Conservation (phyloP, 768 basidiomycete species). For the Galerina sulciceps region DNA sequence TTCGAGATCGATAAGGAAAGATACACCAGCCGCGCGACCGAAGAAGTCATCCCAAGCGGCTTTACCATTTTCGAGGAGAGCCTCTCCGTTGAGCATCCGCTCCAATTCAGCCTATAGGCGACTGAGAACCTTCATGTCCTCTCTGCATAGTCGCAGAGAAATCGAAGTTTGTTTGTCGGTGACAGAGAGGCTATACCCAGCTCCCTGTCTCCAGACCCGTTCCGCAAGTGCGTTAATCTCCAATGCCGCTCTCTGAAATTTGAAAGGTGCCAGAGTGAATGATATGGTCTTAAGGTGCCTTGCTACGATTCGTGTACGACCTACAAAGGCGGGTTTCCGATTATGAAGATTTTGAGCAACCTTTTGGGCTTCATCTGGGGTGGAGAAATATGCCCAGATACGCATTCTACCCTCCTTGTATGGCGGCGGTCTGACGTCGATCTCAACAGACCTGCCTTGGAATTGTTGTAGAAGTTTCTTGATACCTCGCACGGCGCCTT, state of each 20-base stretch:
- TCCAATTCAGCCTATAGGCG: constrained; percentile 65
- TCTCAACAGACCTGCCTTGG: constrained; percentile 32
- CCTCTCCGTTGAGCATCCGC: constrained; percentile 63
- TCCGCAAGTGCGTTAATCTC: constrained; percentile 53
- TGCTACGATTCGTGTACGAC: constrained; percentile 50
- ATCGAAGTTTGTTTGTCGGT: constrained; percentile 27
- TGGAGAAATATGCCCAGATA: constrained; percentile 60
- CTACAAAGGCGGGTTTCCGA: constrained; percentile 48
- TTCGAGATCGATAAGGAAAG: constrained; percentile 52
- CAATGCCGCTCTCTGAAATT: constrained; percentile 41
- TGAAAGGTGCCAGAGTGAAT: constrained; percentile 41
- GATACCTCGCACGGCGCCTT: constrained; percentile 40
- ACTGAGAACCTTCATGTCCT: constrained; percentile 53
- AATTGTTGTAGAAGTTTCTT: constrained; percentile 41
- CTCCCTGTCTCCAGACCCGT: constrained; percentile 33
- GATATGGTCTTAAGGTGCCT: constrained; percentile 57
- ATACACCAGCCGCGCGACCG: constrained; percentile 37
- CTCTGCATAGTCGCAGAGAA: constrained; percentile 52
- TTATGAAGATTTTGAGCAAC: constrained; percentile 53
- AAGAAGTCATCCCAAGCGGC: constrained; percentile 74
- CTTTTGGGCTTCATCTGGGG: constrained; percentile 52
- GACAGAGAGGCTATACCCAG: constrained; percentile 29
- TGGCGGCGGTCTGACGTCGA: constrained; percentile 56
- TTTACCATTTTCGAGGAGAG: constrained; percentile 52
- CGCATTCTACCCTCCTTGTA: constrained; percentile 52